phyloP scores from a whole-genome alignment of 2,329 filamentous ascomycete species.

The Claviceps sp. region DNA sequence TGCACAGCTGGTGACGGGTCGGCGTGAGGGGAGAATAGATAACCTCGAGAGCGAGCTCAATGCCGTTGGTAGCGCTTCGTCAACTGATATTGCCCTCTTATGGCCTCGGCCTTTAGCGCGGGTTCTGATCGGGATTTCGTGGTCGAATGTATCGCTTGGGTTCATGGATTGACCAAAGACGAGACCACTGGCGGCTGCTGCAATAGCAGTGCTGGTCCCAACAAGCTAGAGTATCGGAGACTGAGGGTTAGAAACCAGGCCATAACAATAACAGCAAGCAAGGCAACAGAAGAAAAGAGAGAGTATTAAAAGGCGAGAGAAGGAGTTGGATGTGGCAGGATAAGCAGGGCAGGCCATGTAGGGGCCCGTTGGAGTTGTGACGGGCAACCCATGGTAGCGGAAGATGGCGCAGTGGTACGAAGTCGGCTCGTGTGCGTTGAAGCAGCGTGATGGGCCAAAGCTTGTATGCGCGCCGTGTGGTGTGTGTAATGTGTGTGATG shows the following conservation, averaged over 20 bases:
- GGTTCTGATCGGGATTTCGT: constrained; percentile 10
- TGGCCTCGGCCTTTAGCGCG: constrained; percentile 9
- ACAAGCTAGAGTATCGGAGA: constrained; percentile 33
- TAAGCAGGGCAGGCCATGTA: not conserved
- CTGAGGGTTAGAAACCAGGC: constrained; percentile 9
- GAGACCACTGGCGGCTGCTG: constrained; percentile 44
- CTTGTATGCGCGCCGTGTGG: not conserved
- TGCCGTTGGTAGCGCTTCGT: constrained; percentile 17
- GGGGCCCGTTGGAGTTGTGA: constrained; percentile 1
- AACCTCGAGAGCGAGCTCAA: constrained; percentile 1
- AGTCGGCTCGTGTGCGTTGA: not conserved
- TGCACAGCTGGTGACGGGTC: constrained; percentile 5
- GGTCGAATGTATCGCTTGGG: constrained; percentile 16
- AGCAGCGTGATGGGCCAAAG: not conserved
- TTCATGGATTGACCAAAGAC: constrained; percentile 43
- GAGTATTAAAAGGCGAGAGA: not conserved
- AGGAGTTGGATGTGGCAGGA: not conserved
- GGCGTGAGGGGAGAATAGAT: constrained; percentile 3
- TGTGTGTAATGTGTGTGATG: not conserved
- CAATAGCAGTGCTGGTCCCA: constrained; percentile 47
- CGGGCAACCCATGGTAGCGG: not conserved
- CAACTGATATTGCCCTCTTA: constrained; percentile 19
- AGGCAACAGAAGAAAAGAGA: not conserved
- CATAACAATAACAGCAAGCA: not conserved
- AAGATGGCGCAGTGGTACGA: constrained; percentile 3